phyloP scores from a whole-genome alignment of 768 basidiomycete genomes.

The Termitomyces heimii region DNA sequence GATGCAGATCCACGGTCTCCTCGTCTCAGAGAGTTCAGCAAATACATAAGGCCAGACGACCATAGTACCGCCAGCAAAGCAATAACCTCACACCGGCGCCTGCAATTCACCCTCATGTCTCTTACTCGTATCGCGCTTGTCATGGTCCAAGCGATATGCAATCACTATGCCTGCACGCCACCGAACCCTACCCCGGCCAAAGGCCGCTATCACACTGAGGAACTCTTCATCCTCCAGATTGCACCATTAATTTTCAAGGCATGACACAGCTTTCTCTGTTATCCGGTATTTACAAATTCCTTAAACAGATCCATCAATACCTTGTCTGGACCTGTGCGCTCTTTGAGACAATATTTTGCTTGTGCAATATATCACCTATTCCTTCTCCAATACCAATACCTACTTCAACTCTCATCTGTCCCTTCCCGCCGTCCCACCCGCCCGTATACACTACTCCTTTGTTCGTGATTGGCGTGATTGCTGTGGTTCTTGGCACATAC shows the following conservation, averaged over 20 bases:
- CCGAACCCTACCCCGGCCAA: slow-evolving; percentile 42
- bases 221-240: slow-evolving; percentile 37
- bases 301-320: slow-evolving; percentile 13
- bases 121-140: slow-evolving; percentile 33
- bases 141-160: slow-evolving; percentile 33
- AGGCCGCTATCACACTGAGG: slow-evolving; percentile 39
- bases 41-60: slow-evolving; percentile 8
- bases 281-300: neutral
- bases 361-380: slow-evolving; percentile 12
- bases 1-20: slow-evolving; percentile 12
- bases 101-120: slow-evolving; percentile 24
- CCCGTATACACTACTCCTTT: slow-evolving; percentile 22
- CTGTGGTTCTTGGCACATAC: slow-evolving; percentile 27
- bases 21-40: slow-evolving; percentile 1
- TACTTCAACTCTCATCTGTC: slow-evolving; percentile 24
- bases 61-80: neutral
- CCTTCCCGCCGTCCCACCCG: slow-evolving; percentile 14
- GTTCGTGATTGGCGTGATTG: slow-evolving; percentile 29
- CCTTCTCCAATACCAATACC: slow-evolving; percentile 23
- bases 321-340: slow-evolving; percentile 16
- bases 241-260: slow-evolving; percentile 44
- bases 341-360: slow-evolving; percentile 15
- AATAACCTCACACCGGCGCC: neutral
- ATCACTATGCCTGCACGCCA: slow-evolving; percentile 40
- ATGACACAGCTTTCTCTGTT: neutral